Conservation (phyloP, 192 early-diverging fungal species). For the Thamnidium elegans region DNA sequence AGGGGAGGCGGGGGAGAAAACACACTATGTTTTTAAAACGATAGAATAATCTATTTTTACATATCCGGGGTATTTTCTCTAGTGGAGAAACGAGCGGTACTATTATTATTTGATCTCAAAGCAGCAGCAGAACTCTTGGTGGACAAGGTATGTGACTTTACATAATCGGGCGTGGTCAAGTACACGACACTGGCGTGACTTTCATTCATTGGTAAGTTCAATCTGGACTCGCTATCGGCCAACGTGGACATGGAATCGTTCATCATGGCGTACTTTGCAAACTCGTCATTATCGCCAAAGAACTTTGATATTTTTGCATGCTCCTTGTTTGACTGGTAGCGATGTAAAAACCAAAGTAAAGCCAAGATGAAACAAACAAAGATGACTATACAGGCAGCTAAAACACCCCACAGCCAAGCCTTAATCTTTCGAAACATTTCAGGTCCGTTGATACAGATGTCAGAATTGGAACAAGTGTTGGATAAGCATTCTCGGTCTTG, state of each 20-base stretch:
- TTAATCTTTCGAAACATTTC: conserved; percentile 31
- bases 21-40: no score
- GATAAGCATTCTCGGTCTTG: conserved; percentile 37
- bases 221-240: background rate
- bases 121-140: background rate
- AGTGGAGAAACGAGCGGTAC: background rate
- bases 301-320: conserved; percentile 33
- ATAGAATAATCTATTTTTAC: no score
- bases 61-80: background rate
- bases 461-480: conserved; percentile 24
- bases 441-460: conserved; percentile 26
- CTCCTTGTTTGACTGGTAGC: conserved; percentile 36
- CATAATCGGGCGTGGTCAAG: conserved; percentile 28
- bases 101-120: background rate
- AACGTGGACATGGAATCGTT: conserved; percentile 4
- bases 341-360: conserved; percentile 34
- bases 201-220: background rate
- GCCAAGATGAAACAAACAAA: conserved; percentile 28
- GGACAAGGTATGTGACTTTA: conserved; percentile 20
- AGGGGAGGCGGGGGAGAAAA: no score
- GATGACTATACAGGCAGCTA: conserved; percentile 24
- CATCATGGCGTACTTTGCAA: conserved; percentile 26
- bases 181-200: conserved; percentile 16
- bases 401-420: conserved; percentile 26
- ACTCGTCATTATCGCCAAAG: conserved; percentile 32